These are phyloP conservation scores for Exophiala alcalophila DNA, from an alignment of 2,329 filamentous ascomycete species.

Conservation along the genomic window DNA sequence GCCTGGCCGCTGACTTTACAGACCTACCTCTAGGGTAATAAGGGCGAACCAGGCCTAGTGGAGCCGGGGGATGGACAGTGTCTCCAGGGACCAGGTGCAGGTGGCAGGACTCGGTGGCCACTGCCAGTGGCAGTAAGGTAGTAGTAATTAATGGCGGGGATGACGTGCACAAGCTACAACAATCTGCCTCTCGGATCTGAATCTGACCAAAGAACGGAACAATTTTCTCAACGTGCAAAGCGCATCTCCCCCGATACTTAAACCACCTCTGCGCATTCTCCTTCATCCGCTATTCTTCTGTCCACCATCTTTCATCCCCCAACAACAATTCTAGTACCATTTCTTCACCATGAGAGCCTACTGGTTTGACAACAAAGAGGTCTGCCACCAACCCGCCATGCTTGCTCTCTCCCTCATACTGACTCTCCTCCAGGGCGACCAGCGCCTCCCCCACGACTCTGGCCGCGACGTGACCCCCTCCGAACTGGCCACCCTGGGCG, in stretches of 20 bases:
- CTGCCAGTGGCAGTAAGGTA: too few relatives aligned
- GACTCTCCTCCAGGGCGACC: constrained; percentile 68
- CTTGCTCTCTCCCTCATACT: constrained; percentile 1
- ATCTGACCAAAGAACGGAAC: constrained; percentile 13
- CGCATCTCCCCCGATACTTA: constrained; percentile 1
- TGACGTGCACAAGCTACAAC: too few relatives aligned
- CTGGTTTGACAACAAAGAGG: constrained; percentile 66
- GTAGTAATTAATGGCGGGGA: too few relatives aligned
- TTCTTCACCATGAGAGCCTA: constrained; percentile 63
- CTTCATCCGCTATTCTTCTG: background rate
- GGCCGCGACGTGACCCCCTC: constrained; percentile 63
- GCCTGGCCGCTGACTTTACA: too few relatives aligned
- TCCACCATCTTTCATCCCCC: background rate
- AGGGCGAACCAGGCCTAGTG: too few relatives aligned
- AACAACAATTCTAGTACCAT: background rate
- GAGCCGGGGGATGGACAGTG: too few relatives aligned
- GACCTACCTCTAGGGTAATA: too few relatives aligned
- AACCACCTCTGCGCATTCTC: background rate
- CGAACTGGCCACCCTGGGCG: constrained; percentile 71
- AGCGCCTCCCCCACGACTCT: constrained; percentile 85
- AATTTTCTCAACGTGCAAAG: constrained; percentile 13
- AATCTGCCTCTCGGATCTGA: background rate
- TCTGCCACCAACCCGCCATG: constrained; percentile 37
- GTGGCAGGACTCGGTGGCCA: too few relatives aligned
- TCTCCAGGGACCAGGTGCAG: too few relatives aligned